A percentile compares a stretch with the other conserved stretches of the same genome.
phyloP scores from a whole-genome alignment of 495 filamentous ascomycete species.

The Oidiodendron maius region DNA sequence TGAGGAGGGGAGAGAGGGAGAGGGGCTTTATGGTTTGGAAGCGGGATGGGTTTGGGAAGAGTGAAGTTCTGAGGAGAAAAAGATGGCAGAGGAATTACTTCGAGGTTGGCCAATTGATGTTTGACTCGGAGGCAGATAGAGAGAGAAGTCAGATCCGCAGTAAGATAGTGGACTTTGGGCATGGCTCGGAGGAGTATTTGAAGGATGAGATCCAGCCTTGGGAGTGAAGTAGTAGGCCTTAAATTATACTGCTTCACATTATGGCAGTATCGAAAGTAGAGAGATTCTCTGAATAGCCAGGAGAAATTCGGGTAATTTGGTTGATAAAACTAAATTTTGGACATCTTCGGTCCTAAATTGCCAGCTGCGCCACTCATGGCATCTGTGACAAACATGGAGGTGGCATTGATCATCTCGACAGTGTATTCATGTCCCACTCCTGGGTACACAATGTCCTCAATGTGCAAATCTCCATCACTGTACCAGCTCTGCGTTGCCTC shows the following conservation, averaged over 20 bases:
- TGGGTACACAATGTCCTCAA: slow-evolving; percentile 71
- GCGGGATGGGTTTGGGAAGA: slow-evolving; percentile 41
- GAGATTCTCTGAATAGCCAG: background rate
- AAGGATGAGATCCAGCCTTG: slow-evolving; percentile 14
- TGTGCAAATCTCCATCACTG: slow-evolving; percentile 47
- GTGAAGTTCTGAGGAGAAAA: slow-evolving; percentile 39
- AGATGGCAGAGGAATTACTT: slow-evolving; percentile 43
- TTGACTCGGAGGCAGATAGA: slow-evolving; percentile 27
- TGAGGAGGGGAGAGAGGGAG: slow-evolving; percentile 32
- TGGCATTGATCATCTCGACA: slow-evolving; percentile 64
- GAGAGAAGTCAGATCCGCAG: slow-evolving; percentile 7
- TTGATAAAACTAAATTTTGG: slow-evolving; percentile 13
- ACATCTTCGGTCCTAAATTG: background rate
- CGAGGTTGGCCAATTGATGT: slow-evolving; percentile 33
- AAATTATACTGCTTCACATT: background rate
- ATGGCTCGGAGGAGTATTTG: slow-evolving; percentile 7
- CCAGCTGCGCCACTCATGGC: slow-evolving; percentile 29
- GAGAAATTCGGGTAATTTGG: background rate
- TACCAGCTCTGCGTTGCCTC: slow-evolving; percentile 52
- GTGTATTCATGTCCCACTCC: slow-evolving; percentile 70
- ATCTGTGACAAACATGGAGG: slow-evolving; percentile 58
- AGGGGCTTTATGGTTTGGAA: slow-evolving; percentile 38
- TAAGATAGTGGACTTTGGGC: background rate
- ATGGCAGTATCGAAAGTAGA: background rate
- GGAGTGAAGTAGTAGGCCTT: background rate